phyloP scores from a whole-genome alignment of 2,329 filamentous ascomycete species.

The Aspergillus transmontanensis region DNA sequence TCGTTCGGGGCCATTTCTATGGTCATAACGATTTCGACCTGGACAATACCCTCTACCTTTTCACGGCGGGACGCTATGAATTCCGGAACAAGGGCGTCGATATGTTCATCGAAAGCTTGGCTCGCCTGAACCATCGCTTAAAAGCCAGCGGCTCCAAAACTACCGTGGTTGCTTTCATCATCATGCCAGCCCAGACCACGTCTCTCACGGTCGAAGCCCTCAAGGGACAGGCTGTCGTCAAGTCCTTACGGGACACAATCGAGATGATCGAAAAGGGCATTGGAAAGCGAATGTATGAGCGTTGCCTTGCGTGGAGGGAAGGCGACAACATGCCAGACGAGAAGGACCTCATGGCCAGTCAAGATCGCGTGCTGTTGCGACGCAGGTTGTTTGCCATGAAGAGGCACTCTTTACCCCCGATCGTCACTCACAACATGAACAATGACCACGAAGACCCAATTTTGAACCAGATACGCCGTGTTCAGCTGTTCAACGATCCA shows the following conservation, averaged over 20 bases:
- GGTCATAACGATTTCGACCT: slow-evolving; percentile 97
- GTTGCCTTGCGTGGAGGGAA: slow-evolving; percentile 92
- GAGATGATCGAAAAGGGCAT: slow-evolving; percentile 91
- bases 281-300: slow-evolving; percentile 90
- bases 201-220: slow-evolving; percentile 94
- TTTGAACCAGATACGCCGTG: slow-evolving; percentile 90
- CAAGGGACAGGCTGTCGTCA: slow-evolving; percentile 96
- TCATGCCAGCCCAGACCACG: slow-evolving; percentile 96
- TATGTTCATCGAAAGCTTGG: slow-evolving; percentile 98
- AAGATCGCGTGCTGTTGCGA: slow-evolving; percentile 89
- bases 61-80: slow-evolving; percentile 95
- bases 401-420: slow-evolving; percentile 82
- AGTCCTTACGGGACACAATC: slow-evolving; percentile 89
- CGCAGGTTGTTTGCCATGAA: slow-evolving; percentile 97
- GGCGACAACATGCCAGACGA: slow-evolving; percentile 92
- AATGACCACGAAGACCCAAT: slow-evolving; percentile 93
- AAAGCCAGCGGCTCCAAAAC: slow-evolving; percentile 84
- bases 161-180: slow-evolving; percentile 96
- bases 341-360: slow-evolving; percentile 89
- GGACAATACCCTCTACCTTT: slow-evolving; percentile 96
- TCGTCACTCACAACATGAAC: slow-evolving; percentile 98
- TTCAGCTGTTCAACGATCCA: slow-evolving; percentile 95
- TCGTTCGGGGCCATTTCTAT: slow-evolving; percentile 97
- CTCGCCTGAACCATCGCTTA: slow-evolving; percentile 89
- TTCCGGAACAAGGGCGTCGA: slow-evolving; percentile 98